Evolutionary conservation across 768 basidiomycete species (phyloP).

Genomic region (Rhodosporidiobolus sp.): DNA sequence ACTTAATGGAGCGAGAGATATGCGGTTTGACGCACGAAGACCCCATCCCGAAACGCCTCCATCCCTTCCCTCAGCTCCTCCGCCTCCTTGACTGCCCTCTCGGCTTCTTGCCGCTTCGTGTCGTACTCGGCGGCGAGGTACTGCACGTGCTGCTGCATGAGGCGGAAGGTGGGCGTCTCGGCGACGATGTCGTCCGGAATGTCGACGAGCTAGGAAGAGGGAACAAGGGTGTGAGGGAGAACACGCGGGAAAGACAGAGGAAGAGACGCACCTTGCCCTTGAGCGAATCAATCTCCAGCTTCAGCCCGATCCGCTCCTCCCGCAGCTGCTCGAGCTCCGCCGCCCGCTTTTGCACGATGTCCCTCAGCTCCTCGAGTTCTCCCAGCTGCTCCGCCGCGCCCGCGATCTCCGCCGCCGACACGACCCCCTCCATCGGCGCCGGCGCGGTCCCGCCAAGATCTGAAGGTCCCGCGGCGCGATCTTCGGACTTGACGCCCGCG

Average conservation of each 20-base stretch:
- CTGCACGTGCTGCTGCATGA: slow-evolving; percentile 59
- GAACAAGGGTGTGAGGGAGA: neutral
- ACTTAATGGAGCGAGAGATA: neutral
- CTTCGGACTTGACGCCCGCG: neutral
- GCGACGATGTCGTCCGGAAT: slow-evolving; percentile 53
- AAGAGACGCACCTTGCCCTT: slow-evolving; percentile 53
- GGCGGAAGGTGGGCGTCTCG: slow-evolving; percentile 59
- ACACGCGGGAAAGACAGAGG: too few species aligned
- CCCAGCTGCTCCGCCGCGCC: neutral
- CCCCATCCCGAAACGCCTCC: slow-evolving; percentile 32
- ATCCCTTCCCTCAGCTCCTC: slow-evolving; percentile 43
- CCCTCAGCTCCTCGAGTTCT: slow-evolving; percentile 33
- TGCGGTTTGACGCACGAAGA: slow-evolving; percentile 16
- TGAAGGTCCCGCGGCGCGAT: neutral
- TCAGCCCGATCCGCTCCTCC: slow-evolving; percentile 49
- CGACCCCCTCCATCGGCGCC: neutral
- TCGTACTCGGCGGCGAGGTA: slow-evolving; percentile 54
- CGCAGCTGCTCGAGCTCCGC: slow-evolving; percentile 57
- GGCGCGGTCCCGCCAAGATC: neutral
- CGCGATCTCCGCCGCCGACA: too few species aligned
- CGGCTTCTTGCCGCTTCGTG: slow-evolving; percentile 52
- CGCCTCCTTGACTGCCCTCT: slow-evolving; percentile 40
- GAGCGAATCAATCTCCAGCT: slow-evolving; percentile 54
- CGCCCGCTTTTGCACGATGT: slow-evolving; percentile 19
- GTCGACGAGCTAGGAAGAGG: slow-evolving; percentile 34